Evolutionary conservation across 441 rosid genomes (phyloP), one percentile per base, ranked within the genome.

Genomic region (Geranium incanum): DNA sequence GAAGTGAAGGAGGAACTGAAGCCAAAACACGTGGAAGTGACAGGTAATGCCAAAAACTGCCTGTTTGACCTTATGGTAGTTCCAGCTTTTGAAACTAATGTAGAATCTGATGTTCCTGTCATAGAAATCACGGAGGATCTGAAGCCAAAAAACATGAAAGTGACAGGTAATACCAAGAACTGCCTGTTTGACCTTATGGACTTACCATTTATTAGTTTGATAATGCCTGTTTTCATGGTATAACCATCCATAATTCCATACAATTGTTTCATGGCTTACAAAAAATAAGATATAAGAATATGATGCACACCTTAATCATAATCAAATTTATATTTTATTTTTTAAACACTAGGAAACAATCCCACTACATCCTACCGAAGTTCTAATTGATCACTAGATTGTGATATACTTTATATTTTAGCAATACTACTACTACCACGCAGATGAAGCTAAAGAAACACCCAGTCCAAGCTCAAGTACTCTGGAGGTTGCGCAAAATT

Each of bases 401-500:
- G 8, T 39, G 43, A 39, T 4, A 39, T 11, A 43, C 33, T 28
- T 28, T 48, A 52, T 52, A 52, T 52, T 13, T 52, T 52, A n/a
- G 16, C n/a, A 12, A 50, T 63, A 69, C 36, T 60, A 67, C 65
- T 67, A 11, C 48, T 43, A 57, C 67, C 21, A 5, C 67, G 74
- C 75, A 83, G 85, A 70, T 70, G 74, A 76, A 43, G 72, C 70
- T 73, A 71, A 75, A 74, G 78, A 77, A 75, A 75, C 67, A 67
- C 76, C 75, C 50, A 72, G 36, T 21, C 55, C 1, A 36, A 62
- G 23, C 68, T 70, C 74, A 72, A 69, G 75, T 68, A 72, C 70
- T 71, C 6, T n/a, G 64, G 83, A 76, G 68, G 72, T 52, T 19
- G 23, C 67, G 64, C 63, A 71, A 66, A 76, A 70, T 68, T 75